Percentiles rank a stretch among this genome's conserved stretches.
Evolutionary conservation across 73 alveolate species (phyloP).

Genomic region (Paramecium sexaurelia): DNA sequence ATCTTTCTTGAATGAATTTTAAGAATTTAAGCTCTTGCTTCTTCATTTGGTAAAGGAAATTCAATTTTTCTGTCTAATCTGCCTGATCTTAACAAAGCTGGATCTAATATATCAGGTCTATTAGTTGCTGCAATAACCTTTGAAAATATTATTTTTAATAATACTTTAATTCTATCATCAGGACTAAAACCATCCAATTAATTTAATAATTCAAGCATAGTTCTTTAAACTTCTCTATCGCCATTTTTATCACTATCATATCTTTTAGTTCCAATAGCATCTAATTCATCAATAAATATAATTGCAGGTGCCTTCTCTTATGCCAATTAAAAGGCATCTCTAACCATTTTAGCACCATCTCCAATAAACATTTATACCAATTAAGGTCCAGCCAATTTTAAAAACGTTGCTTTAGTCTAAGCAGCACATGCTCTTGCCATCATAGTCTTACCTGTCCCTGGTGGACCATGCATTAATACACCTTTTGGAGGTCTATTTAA

Average conservation of each 20-base stretch:
- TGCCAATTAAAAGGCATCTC: conserved; percentile 99
- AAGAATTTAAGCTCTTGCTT: conserved; percentile 98
- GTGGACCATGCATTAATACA: conserved; percentile 99
- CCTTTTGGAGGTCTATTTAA: conserved; percentile 99
- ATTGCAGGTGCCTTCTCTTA: conserved; percentile 99
- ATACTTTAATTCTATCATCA: conserved; percentile 92
- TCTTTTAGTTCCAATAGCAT: conserved; percentile 99
- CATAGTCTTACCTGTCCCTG: conserved; percentile 99
- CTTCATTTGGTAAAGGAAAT: conserved; percentile 99
- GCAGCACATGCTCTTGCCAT: conserved; percentile 99
- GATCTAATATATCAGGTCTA: conserved; percentile 99
- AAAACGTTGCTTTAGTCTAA: conserved; percentile 97
- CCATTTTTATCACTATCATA: conserved; percentile 89
- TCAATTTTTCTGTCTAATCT: conserved; percentile 99
- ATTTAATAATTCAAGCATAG: conserved; percentile 99
- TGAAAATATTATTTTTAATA: background rate
- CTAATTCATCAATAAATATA: conserved; percentile 99
- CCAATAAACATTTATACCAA: conserved; percentile 99
- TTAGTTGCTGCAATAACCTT: conserved; percentile 78
- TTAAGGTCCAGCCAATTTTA: conserved; percentile 99
- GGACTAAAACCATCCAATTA: conserved; percentile 98
- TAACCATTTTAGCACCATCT: conserved; percentile 99
- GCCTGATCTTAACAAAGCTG: conserved; percentile 99
- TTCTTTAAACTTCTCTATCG: conserved; percentile 99
- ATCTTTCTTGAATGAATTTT: conserved; percentile 99